phyloP scores from a whole-genome alignment of 805 yeast species.

The Yarrowia bubula region DNA sequence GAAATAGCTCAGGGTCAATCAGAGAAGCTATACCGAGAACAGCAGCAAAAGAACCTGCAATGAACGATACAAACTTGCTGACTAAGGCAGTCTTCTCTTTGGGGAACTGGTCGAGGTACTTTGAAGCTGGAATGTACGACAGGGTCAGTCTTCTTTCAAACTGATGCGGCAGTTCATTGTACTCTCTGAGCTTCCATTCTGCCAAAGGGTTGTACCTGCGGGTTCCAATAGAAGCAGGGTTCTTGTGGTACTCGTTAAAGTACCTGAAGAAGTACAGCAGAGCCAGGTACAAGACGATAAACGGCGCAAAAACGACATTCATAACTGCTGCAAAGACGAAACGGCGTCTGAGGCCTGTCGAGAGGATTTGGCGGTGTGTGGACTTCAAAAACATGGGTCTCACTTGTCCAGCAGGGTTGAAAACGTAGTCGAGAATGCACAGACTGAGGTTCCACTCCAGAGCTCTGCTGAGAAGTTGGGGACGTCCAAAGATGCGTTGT shows the following conservation, averaged over 20 bases:
- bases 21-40: slow-evolving; percentile 73
- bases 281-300: slow-evolving; percentile 77
- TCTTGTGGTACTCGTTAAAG: slow-evolving; percentile 86
- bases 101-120: slow-evolving; percentile 89
- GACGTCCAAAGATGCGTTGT: slow-evolving; percentile 37
- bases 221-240: slow-evolving; percentile 78
- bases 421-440: slow-evolving; percentile 82
- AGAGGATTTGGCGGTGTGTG: slow-evolving; percentile 60
- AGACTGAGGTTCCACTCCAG: slow-evolving; percentile 92
- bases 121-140: slow-evolving; percentile 75
- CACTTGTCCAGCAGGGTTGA: slow-evolving; percentile 79
- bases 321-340: slow-evolving; percentile 85
- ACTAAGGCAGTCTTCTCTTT: slow-evolving; percentile 62
- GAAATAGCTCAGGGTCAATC: slow-evolving; percentile 84
- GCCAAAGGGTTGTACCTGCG: slow-evolving; percentile 93
- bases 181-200: slow-evolving; percentile 92
- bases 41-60: slow-evolving; percentile 87
- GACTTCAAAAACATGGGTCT: slow-evolving; percentile 69
- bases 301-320: slow-evolving; percentile 80
- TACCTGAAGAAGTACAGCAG: slow-evolving; percentile 83
- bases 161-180: slow-evolving; percentile 87
- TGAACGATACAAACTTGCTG: slow-evolving; percentile 62
- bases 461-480: slow-evolving; percentile 66
- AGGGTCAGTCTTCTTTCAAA: slow-evolving; percentile 75
- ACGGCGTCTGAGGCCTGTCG: slow-evolving; percentile 70